A percentile compares a stretch with the other conserved stretches of the same genome.
Evolutionary conservation across 352 stramenopile genomes (phyloP).

Genomic region (Pythium insidiosum): DNA sequence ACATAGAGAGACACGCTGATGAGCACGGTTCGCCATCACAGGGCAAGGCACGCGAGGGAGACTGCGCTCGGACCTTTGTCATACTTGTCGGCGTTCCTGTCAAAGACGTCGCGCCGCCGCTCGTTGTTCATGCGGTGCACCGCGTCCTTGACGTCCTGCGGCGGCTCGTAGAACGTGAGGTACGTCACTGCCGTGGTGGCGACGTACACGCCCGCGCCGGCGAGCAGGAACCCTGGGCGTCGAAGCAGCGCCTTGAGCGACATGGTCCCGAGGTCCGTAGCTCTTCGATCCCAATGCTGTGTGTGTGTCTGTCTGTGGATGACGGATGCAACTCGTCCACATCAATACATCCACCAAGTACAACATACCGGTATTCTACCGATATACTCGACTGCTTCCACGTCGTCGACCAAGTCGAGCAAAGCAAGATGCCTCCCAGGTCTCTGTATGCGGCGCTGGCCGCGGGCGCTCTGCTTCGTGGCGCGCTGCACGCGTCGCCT

Average conservation of each 20-base stretch:
- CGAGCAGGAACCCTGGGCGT: conserved; percentile 43
- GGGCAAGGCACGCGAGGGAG: neutral
- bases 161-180: conserved; percentile 66
- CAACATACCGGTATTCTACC: no score
- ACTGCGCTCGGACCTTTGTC: conserved; percentile 34
- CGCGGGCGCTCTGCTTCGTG: conserved; percentile 28
- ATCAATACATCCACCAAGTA: neutral
- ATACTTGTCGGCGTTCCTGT: conserved; percentile 66
- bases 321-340: neutral
- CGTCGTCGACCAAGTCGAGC: neutral
- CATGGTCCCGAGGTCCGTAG: neutral
- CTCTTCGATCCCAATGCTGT: no score
- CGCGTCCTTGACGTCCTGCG: conserved; percentile 6
- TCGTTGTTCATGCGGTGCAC: conserved; percentile 32
- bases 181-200: conserved; percentile 49
- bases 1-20: neutral
- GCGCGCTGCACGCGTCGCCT: conserved; percentile 24
- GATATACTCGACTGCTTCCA: neutral
- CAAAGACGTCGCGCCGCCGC: conserved; percentile 50
- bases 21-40: neutral
- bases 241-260: conserved; percentile 22
- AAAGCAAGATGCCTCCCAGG: neutral
- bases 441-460: conserved; percentile 3
- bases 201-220: conserved; percentile 46
- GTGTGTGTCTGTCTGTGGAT: neutral